These are phyloP conservation scores for Salix brachista DNA, from an alignment of 345 rosid genomes.

Conservation along the genomic window DNA sequence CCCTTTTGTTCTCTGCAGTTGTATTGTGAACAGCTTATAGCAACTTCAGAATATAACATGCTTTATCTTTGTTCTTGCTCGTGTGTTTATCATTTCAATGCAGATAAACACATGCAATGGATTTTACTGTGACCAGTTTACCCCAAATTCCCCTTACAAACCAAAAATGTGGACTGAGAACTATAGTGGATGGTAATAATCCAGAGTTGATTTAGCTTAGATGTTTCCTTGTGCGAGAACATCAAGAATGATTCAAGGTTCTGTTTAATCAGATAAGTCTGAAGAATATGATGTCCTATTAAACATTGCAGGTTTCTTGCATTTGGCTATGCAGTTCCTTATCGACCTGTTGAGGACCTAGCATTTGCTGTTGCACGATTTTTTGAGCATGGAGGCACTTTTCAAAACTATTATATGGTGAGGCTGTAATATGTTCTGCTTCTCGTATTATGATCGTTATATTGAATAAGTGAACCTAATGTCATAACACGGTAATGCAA, in stretches of 20 bases:
- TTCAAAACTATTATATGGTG: constrained; percentile 70
- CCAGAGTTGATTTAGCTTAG: neutral
- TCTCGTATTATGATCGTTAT: neutral
- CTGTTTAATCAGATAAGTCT: neutral
- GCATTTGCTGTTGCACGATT: constrained; percentile 66
- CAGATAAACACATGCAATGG: constrained; percentile 77
- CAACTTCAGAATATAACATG: neutral
- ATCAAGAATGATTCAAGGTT: neutral
- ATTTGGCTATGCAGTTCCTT: constrained; percentile 60
- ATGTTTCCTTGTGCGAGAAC: neutral
- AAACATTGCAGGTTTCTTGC: constrained; percentile 45
- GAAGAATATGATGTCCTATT: neutral
- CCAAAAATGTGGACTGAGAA: constrained; percentile 99
- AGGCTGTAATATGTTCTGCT: constrained; percentile 4
- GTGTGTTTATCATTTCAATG: neutral
- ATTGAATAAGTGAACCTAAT: neutral
- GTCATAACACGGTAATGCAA: neutral
- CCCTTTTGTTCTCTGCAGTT: neutral
- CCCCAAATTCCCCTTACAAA: constrained; percentile 76
- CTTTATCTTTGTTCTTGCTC: neutral
- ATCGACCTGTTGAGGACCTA: constrained; percentile 64
- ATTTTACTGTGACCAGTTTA: constrained; percentile 91
- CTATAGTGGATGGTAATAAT: constrained; percentile 72
- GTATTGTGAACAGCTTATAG: neutral
- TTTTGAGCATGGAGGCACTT: constrained; percentile 56